Percentiles rank a stretch among this genome's conserved stretches.
Conservation (phyloP, 2,329 filamentous ascomycete species). For the Hortaea werneckii region DNA sequence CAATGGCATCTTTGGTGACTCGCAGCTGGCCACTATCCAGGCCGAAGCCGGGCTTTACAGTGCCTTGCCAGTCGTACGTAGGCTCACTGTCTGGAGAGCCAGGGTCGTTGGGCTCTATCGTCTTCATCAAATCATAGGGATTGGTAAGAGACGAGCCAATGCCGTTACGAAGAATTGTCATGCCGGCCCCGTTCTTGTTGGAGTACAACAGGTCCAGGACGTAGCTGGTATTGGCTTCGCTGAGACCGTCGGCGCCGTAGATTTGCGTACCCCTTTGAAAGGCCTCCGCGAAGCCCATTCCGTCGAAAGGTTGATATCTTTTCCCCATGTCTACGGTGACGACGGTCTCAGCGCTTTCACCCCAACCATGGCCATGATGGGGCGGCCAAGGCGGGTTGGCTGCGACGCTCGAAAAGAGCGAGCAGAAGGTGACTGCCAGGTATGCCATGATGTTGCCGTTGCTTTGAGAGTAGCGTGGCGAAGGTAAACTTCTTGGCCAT, state of each 20-base stretch:
- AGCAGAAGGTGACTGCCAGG: too few relatives aligned
- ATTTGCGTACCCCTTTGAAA: constrained; percentile 23
- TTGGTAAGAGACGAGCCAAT: constrained; percentile 30
- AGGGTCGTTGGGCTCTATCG: constrained; percentile 18
- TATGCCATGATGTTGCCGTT: too few relatives aligned
- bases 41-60: constrained; percentile 39
- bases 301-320: constrained; percentile 32
- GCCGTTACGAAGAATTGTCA: constrained; percentile 43
- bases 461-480: too few relatives aligned
- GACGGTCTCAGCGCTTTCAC: neutral
- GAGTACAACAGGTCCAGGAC: constrained; percentile 39
- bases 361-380: too few relatives aligned
- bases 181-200: constrained; percentile 36
- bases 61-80: constrained; percentile 12
- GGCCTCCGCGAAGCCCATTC: constrained; percentile 41
- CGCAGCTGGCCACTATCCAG: too few relatives aligned
- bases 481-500: too few relatives aligned
- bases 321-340: constrained; percentile 6
- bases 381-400: too few relatives aligned
- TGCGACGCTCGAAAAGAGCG: too few relatives aligned
- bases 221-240: constrained; percentile 19
- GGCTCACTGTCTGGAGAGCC: constrained; percentile 35
- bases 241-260: constrained; percentile 5
- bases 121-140: constrained; percentile 13
- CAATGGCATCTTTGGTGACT: constrained; percentile 39